Evolutionary conservation across 371 early-diverging fungal genomes (phyloP).

Genomic region (Zychaea mexicana): DNA sequence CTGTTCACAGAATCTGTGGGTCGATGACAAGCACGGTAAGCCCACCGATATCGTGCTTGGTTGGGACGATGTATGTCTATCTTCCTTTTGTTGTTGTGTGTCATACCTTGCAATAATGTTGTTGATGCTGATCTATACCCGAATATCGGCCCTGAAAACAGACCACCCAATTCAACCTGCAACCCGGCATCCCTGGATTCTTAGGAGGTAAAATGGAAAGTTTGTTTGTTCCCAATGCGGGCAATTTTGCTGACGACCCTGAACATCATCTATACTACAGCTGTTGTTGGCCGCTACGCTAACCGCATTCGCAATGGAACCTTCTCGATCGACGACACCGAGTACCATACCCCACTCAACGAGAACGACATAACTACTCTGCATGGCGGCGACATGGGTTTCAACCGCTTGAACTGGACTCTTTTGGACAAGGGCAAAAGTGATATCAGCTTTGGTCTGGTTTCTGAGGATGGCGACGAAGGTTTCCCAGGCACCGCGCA

Average conservation of each 20-base stretch:
- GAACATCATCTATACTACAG: background rate
- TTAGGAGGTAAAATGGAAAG: background rate
- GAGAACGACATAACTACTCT: slow-evolving; percentile 22
- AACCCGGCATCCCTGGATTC: slow-evolving; percentile 19
- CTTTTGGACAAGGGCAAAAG: slow-evolving; percentile 19
- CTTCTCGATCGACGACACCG: slow-evolving; percentile 14
- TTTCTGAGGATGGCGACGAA: slow-evolving; percentile 22
- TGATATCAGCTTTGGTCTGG: slow-evolving; percentile 15
- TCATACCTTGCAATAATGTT: too few species aligned
- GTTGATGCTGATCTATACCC: too few species aligned
- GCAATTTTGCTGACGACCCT: too few species aligned
- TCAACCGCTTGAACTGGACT: slow-evolving; percentile 25
- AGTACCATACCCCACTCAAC: slow-evolving; percentile 23
- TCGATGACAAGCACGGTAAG: slow-evolving; percentile 20
- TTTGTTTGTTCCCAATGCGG: background rate
- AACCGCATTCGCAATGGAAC: slow-evolving; percentile 28
- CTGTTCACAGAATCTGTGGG: slow-evolving; percentile 20
- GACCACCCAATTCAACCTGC: slow-evolving; percentile 19
- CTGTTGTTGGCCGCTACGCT: slow-evolving; percentile 26
- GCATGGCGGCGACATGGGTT: slow-evolving; percentile 26
- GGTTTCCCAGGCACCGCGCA: slow-evolving; percentile 26
- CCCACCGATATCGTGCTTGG: slow-evolving; percentile 20
- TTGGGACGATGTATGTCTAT: slow-evolving; percentile 20
- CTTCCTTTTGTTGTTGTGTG: background rate
- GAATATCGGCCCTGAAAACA: background rate